A percentile compares a stretch with the other conserved stretches of the same genome.
phyloP scores from a whole-genome alignment of 352 stramenopile genomes.

The Vaucheria bursata region DNA sequence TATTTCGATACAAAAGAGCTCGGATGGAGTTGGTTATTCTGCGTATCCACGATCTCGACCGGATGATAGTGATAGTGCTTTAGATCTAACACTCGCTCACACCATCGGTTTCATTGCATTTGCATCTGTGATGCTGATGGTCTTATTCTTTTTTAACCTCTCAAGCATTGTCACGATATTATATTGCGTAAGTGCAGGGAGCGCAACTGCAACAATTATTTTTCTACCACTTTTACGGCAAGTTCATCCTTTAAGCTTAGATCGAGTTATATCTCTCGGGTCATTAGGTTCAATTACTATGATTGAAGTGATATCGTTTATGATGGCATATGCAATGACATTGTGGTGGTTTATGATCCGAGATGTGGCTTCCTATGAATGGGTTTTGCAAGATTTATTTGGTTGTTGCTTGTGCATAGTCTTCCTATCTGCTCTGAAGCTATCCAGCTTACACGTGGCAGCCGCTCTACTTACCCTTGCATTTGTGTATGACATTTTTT shows the following conservation, averaged over 20 bases:
- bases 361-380: conserved; percentile 28
- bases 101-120: conserved; percentile 45
- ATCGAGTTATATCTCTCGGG: neutral
- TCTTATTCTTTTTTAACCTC: conserved; percentile 46
- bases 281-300: neutral
- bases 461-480: conserved; percentile 52
- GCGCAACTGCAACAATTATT: conserved; percentile 22
- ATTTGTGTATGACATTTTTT: conserved; percentile 79
- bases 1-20: neutral
- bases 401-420: conserved; percentile 37
- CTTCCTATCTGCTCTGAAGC: conserved; percentile 37
- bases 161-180: conserved; percentile 19
- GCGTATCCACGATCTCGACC: neutral
- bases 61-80: neutral
- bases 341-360: conserved; percentile 45
- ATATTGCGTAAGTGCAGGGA: conserved; percentile 36
- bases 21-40: neutral
- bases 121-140: conserved; percentile 35
- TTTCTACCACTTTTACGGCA: conserved; percentile 17
- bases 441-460: conserved; percentile 36
- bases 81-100: conserved; percentile 42
- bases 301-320: neutral
- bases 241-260: neutral
- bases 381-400: conserved; percentile 40
- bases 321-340: conserved; percentile 5